These are phyloP conservation scores for Clitoria ternatea DNA, from an alignment of 306 rosid species.

Conservation along the genomic window DNA sequence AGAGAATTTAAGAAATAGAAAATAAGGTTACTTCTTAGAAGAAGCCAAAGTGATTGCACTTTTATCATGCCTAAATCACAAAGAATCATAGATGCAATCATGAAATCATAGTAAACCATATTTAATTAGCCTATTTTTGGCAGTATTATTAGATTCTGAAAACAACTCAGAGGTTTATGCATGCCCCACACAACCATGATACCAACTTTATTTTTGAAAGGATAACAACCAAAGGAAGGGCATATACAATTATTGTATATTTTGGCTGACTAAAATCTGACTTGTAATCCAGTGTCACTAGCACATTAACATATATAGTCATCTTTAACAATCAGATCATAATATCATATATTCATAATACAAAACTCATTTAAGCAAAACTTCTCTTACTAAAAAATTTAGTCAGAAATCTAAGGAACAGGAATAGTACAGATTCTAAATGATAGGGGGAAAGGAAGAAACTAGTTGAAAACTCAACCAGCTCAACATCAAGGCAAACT, in stretches of 20 bases:
- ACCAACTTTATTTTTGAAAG: not conserved
- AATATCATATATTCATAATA: not conserved
- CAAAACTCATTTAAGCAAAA: conserved; percentile 1
- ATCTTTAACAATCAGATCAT: not conserved
- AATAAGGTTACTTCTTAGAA: not conserved
- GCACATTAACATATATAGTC: not conserved
- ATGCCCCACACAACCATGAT: not conserved
- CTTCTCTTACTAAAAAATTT: not conserved
- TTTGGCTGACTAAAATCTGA: not conserved
- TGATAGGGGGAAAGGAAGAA: not conserved
- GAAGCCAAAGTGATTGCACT: not conserved
- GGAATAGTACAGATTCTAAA: not conserved
- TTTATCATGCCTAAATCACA: not conserved
- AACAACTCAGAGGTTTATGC: not conserved
- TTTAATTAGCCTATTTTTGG: not conserved
- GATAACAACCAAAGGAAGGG: not conserved
- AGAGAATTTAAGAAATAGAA: not conserved
- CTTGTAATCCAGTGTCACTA: not conserved
- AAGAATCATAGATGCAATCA: not conserved
- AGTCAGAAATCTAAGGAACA: not conserved
- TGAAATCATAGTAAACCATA: not conserved
- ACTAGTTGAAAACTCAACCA: conserved; percentile 5
- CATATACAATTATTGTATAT: not conserved
- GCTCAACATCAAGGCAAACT: not conserved
- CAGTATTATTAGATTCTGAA: not conserved